These are phyloP conservation scores for Cinnamomum chago DNA, from an alignment of 164 flowering plant species.

Conservation along the genomic window DNA sequence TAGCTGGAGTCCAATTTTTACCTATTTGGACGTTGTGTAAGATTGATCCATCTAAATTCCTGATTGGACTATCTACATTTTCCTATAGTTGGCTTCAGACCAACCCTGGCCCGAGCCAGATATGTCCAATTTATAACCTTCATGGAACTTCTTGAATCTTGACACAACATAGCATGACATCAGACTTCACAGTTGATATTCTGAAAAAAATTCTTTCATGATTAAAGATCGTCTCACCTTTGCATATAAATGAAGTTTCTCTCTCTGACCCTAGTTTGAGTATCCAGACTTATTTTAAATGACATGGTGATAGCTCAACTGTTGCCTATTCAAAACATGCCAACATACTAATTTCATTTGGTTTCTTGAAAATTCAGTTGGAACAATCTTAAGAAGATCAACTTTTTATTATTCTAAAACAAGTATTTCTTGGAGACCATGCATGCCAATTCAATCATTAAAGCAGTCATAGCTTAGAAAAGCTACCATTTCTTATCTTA, in stretches of 20 bases:
- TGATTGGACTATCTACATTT: background rate
- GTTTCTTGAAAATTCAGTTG: background rate
- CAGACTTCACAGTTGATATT: background rate
- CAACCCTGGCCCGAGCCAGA: background rate
- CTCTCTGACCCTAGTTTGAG: too few species aligned
- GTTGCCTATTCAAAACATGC: background rate
- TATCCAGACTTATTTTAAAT: too few species aligned
- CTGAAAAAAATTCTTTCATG: background rate
- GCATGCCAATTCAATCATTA: background rate
- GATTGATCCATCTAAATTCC: background rate
- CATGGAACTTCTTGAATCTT: background rate
- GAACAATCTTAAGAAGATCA: background rate
- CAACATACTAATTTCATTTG: background rate
- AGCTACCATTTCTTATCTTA: too few species aligned
- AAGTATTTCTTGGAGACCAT: background rate
- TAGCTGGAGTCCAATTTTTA: too few species aligned
- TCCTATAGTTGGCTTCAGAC: background rate
- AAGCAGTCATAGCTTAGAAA: too few species aligned
- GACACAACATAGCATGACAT: background rate
- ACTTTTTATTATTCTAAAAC: background rate
- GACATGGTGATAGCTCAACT: background rate
- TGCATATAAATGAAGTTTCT: background rate
- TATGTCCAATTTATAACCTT: background rate
- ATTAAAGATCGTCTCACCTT: background rate
- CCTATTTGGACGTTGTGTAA: background rate